Conservation (phyloP, 805 yeast species). For the Kuraishia hungarica region DNA sequence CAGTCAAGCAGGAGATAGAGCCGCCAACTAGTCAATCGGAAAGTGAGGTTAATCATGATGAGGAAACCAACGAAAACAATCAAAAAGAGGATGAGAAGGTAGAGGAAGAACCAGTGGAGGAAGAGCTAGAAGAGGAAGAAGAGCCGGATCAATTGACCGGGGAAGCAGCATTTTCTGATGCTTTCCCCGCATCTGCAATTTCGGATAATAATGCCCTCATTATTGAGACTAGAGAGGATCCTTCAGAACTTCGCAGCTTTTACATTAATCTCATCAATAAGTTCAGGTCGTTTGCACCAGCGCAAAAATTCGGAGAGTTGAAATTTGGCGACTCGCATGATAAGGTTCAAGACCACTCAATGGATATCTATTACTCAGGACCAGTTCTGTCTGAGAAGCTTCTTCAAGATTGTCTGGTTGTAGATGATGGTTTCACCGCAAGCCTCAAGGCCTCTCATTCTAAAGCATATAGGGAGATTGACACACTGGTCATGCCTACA, state of each 20-base stretch:
- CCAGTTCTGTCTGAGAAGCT: constrained; percentile 3
- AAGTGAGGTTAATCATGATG: neutral
- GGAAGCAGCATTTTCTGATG: neutral
- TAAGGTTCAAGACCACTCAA: neutral
- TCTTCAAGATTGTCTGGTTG: constrained; percentile 2
- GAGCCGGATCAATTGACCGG: neutral
- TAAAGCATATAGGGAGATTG: constrained; percentile 34
- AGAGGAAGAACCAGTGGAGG: neutral
- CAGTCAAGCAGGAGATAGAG: too few relatives aligned
- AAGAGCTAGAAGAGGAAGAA: neutral
- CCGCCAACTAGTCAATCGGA: too few relatives aligned
- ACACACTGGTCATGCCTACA: constrained; percentile 13
- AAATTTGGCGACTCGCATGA: neutral
- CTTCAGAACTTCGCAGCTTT: neutral
- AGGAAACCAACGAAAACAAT: neutral
- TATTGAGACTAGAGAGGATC: neutral
- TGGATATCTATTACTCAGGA: constrained; percentile 2
- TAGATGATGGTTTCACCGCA: constrained; percentile 17
- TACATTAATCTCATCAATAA: neutral
- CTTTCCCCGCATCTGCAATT: neutral
- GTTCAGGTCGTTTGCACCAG: neutral
- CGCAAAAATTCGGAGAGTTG: neutral
- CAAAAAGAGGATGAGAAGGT: neutral
- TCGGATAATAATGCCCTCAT: neutral
- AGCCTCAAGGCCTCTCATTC: constrained; percentile 40